Conservation (phyloP, 768 basidiomycete species). For the Leccinum subtestaceum region DNA sequence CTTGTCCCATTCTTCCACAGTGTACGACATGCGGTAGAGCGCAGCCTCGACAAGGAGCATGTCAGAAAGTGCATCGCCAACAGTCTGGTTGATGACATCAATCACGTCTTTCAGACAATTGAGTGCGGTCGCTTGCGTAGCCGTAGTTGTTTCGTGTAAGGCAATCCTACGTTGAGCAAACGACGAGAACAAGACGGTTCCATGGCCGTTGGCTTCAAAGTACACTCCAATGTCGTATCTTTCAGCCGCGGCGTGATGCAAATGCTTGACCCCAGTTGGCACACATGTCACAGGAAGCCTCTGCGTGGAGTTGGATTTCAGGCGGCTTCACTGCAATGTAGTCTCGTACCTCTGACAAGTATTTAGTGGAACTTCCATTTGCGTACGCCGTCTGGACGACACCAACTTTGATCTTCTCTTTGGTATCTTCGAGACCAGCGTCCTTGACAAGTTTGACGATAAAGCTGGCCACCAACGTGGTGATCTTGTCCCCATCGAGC, state of each 20-base stretch:
- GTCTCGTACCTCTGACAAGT: conserved; percentile 68
- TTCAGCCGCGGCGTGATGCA: conserved; percentile 94
- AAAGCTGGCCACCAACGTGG: conserved; percentile 88
- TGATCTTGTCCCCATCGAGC: conserved; percentile 98
- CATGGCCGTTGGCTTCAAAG: conserved; percentile 99
- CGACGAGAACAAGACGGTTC: conserved; percentile 92
- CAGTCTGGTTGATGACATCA: conserved; percentile 93
- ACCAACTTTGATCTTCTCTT: conserved; percentile 69
- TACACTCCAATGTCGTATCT: conserved; percentile 95
- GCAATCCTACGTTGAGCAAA: conserved; percentile 61
- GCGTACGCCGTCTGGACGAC: conserved; percentile 99
- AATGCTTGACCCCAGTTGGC: conserved; percentile 94
- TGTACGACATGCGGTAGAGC: conserved; percentile 84
- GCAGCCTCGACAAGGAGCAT: conserved; percentile 94
- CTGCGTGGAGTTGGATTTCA: conserved; percentile 40
- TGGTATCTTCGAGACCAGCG: conserved; percentile 68
- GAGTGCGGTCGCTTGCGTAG: conserved; percentile 78
- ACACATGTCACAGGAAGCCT: conserved; percentile 93
- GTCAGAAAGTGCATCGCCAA: conserved; percentile 95
- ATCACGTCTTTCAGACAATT: conserved; percentile 74
- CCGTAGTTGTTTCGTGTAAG: conserved; percentile 69
- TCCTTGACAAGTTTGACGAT: conserved; percentile 86
- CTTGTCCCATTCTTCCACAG: conserved; percentile 85
- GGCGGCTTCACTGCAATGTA: not conserved
- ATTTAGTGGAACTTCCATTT: conserved; percentile 95